Evolutionary conservation across 2,329 filamentous ascomycete genomes (phyloP).

Genomic region (Claviceps sp.): DNA sequence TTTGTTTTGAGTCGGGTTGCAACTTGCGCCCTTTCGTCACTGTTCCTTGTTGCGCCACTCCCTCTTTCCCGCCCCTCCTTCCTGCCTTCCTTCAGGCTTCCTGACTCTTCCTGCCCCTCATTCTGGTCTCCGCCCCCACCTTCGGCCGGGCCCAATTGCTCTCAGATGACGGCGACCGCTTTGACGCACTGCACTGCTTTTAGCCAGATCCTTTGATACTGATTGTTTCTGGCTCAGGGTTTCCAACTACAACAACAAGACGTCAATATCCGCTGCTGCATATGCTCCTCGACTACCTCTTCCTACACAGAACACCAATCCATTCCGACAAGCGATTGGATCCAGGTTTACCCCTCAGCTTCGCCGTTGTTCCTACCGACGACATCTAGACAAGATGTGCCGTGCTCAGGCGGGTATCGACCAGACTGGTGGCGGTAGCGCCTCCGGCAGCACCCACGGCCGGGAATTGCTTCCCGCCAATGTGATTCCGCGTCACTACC

Average conservation of each 20-base stretch:
- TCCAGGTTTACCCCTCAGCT: constrained; percentile 8
- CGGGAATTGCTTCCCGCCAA: constrained; percentile 85
- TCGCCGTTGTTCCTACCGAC: constrained; percentile 62
- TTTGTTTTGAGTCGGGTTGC: background rate
- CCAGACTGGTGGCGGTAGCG: constrained; percentile 18
- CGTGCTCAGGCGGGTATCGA: constrained; percentile 27
- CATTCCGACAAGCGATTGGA: background rate
- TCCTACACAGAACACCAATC: background rate
- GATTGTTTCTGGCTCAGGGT: background rate
- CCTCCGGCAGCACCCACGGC: constrained; percentile 12
- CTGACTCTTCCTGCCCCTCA: background rate
- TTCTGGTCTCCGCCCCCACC: background rate
- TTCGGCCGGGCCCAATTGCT: background rate
- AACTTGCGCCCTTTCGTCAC: background rate
- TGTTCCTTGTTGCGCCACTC: background rate
- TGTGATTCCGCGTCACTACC: constrained; percentile 84
- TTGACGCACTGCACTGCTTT: constrained; percentile 5
- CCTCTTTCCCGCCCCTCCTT: background rate
- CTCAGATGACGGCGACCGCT: constrained; percentile 1
- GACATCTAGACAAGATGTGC: constrained; percentile 50
- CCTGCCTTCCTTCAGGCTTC: background rate
- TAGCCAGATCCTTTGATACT: constrained; percentile 2
- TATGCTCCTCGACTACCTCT: background rate
- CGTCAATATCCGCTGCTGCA: constrained; percentile 1
- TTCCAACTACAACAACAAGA: background rate